Conservation (phyloP, 1,284 basidiomycete species). For the Trametes polyzona region DNA sequence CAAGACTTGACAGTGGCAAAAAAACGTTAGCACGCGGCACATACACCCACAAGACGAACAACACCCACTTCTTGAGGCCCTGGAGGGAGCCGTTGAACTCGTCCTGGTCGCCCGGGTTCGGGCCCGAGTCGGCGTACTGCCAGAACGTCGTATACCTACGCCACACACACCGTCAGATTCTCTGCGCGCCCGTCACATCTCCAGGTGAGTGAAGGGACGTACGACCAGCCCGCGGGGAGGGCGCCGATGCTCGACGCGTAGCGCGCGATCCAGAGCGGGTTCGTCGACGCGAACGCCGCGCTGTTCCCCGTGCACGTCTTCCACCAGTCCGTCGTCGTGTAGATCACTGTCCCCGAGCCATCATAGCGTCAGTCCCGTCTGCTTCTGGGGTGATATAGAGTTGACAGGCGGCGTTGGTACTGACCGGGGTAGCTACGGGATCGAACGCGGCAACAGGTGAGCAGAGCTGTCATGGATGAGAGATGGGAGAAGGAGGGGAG, state of each 20-base stretch:
- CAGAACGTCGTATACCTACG: constrained; percentile 61
- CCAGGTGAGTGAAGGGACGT: constrained; percentile 5
- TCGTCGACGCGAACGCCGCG: constrained; percentile 49
- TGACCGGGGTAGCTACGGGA: constrained; percentile 41
- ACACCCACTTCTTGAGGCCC: constrained; percentile 37
- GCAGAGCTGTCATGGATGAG: not conserved
- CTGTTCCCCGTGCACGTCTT: constrained; percentile 64
- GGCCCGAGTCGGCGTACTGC: constrained; percentile 59
- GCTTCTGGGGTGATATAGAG: too few species aligned
- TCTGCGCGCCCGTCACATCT: too few species aligned
- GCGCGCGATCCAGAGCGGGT: constrained; percentile 64
- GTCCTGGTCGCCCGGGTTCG: constrained; percentile 61
- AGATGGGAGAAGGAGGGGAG: not conserved
- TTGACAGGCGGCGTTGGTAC: too few species aligned
- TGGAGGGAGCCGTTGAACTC: constrained; percentile 51
- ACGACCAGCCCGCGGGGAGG: constrained; percentile 60
- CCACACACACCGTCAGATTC: too few species aligned
- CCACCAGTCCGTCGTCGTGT: constrained; percentile 73
- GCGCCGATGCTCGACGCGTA: constrained; percentile 52
- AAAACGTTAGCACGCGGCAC: not conserved
- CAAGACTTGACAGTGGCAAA: constrained; percentile 2
- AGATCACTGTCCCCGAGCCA: constrained; percentile 52
- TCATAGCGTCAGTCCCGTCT: too few species aligned
- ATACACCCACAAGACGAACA: not conserved
- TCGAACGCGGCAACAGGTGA: not conserved